Evolutionary conservation across 2,329 filamentous ascomycete genomes (phyloP).

Genomic region (Trichothecium sympodiale): DNA sequence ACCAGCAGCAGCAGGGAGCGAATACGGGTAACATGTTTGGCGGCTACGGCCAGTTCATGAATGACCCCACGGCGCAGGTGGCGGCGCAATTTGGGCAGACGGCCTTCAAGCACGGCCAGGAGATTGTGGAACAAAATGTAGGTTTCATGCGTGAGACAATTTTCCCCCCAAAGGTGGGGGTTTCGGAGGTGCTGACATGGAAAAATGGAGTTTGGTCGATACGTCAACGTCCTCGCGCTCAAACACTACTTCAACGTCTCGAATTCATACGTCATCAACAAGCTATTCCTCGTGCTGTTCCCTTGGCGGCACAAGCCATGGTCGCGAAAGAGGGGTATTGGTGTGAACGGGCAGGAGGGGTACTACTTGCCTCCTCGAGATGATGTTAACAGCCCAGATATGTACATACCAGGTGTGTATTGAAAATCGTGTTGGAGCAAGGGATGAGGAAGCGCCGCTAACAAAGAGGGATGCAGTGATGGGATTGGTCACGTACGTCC

Average conservation of each 20-base stretch:
- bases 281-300: conserved; percentile 87
- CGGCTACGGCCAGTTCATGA: conserved; percentile 87
- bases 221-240: conserved; percentile 82
- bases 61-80: conserved; percentile 88
- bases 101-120: conserved; percentile 81
- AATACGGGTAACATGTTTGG: conserved; percentile 45
- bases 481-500: conserved; percentile 95
- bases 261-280: conserved; percentile 91
- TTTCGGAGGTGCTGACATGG: background rate
- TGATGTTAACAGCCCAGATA: conserved; percentile 95
- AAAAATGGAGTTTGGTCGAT: conserved; percentile 48
- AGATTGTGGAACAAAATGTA: conserved; percentile 94
- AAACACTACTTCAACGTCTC: conserved; percentile 99
- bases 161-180: background rate
- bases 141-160: background rate
- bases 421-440: background rate
- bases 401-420: conserved; percentile 74
- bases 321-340: conserved; percentile 77
- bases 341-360: conserved; percentile 57
- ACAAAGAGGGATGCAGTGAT: conserved; percentile 54
- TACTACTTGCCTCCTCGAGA: conserved; percentile 87
- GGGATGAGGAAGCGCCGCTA: conserved; percentile 7
- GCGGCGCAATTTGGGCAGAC: conserved; percentile 89
- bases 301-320: conserved; percentile 97
- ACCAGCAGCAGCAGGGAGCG: conserved; percentile 43